Conservation (phyloP, 208 protist species). For the Trypanosoma boissoni region DNA sequence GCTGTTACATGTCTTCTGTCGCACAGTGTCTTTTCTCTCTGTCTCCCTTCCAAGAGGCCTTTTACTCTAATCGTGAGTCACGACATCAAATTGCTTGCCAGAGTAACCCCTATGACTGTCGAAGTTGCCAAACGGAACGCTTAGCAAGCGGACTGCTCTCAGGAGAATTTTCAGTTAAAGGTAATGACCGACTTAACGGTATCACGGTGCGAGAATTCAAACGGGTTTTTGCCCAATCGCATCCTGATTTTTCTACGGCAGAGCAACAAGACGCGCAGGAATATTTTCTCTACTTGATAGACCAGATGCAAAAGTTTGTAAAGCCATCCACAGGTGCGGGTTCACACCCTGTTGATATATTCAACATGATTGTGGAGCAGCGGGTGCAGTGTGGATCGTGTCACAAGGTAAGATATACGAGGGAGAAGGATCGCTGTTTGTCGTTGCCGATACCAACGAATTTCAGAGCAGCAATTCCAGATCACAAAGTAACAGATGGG, state of each 20-base stretch:
- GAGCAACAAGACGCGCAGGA: slow-evolving; percentile 96
- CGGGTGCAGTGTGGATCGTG: slow-evolving; percentile 85
- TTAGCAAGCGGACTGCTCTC: slow-evolving; percentile 89
- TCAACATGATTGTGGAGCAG: slow-evolving; percentile 88
- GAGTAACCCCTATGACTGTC: slow-evolving; percentile 65
- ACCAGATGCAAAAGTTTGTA: slow-evolving; percentile 78
- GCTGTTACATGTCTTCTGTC: slow-evolving; percentile 95
- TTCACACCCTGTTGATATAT: slow-evolving; percentile 42
- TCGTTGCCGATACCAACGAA: slow-evolving; percentile 78
- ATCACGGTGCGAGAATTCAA: slow-evolving; percentile 95
- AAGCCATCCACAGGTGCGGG: slow-evolving; percentile 14
- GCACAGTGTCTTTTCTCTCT: slow-evolving; percentile 93
- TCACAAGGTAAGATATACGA: slow-evolving; percentile 86
- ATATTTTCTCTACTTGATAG: slow-evolving; percentile 93
- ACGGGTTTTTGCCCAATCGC: slow-evolving; percentile 86
- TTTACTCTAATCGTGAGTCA: slow-evolving; percentile 43
- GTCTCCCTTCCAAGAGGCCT: slow-evolving; percentile 68
- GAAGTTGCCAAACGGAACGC: slow-evolving; percentile 90
- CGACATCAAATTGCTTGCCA: slow-evolving; percentile 52
- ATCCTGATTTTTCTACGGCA: slow-evolving; percentile 95
- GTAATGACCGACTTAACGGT: slow-evolving; percentile 49
- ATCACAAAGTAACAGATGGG: slow-evolving; percentile 38
- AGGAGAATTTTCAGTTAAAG: slow-evolving; percentile 88
- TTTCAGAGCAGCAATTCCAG: slow-evolving; percentile 22
- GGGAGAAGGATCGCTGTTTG: slow-evolving; percentile 81